These are phyloP conservation scores for Wickerhamomyces chambardii DNA, from an alignment of 805 yeast species.

Conservation along the genomic window DNA sequence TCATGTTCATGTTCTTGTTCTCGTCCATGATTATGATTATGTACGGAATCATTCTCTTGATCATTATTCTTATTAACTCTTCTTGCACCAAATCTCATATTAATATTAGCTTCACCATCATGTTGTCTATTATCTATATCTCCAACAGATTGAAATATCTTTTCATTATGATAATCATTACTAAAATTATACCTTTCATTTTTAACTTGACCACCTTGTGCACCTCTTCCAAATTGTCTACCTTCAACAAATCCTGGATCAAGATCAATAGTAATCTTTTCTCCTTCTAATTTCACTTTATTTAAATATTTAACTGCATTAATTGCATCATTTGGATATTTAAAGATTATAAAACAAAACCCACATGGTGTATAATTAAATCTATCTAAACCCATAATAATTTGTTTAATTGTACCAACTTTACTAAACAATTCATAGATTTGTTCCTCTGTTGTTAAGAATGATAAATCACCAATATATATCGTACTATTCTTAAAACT, in stretches of 20 bases:
- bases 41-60: slow-evolving; percentile 6
- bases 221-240: slow-evolving; percentile 91
- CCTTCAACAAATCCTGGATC: slow-evolving; percentile 97
- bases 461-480: slow-evolving; percentile 86
- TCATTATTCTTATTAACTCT: slow-evolving; percentile 8
- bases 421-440: slow-evolving; percentile 79
- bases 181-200: slow-evolving; percentile 51
- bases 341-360: slow-evolving; percentile 85
- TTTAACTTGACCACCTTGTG: slow-evolving; percentile 84
- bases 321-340: slow-evolving; percentile 58
- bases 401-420: slow-evolving; percentile 69
- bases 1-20: too few species aligned
- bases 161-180: slow-evolving; percentile 25
- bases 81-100: slow-evolving; percentile 22
- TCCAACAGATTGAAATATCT: too few species aligned
- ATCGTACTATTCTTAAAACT: slow-evolving; percentile 66
- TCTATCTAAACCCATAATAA: slow-evolving; percentile 93
- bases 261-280: slow-evolving; percentile 74
- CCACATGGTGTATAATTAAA: slow-evolving; percentile 93
- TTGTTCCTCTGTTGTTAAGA: slow-evolving; percentile 93
- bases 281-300: slow-evolving; percentile 78
- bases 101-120: slow-evolving; percentile 13
- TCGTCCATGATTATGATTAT: too few species aligned
- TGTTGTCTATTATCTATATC: slow-evolving; percentile 32
- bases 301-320: slow-evolving; percentile 78